phyloP scores from a whole-genome alignment of 1,284 basidiomycete species.

The Ustilago nuda region DNA sequence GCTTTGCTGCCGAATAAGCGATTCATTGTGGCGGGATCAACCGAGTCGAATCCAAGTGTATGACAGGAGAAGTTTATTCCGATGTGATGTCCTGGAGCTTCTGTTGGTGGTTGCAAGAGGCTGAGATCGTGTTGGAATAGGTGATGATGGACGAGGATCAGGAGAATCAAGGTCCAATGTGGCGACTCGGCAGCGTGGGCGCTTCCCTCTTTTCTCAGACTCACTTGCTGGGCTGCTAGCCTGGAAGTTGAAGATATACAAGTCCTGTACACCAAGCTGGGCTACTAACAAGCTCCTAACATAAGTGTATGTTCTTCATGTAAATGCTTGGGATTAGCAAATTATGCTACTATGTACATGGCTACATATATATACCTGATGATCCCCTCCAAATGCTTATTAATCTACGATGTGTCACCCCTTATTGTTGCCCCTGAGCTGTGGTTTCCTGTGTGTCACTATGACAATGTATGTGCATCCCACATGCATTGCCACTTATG shows the following conservation, averaged over 20 bases:
- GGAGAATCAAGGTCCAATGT: conserved; percentile 10
- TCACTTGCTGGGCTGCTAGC: not conserved
- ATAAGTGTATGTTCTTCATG: no score
- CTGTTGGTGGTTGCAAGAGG: not conserved
- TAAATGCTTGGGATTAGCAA: no score
- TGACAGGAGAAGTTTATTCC: not conserved
- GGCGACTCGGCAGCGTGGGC: not conserved
- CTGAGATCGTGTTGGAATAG: not conserved
- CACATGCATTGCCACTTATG: no score
- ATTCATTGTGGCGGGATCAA: conserved; percentile 64
- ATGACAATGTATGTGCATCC: no score
- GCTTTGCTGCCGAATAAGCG: conserved; percentile 70
- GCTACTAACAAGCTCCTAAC: no score
- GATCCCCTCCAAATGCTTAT: no score
- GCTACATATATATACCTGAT: no score
- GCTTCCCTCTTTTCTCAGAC: not conserved
- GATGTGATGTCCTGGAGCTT: not conserved
- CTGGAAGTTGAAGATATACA: no score
- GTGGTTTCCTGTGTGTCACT: no score
- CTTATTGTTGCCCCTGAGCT: no score
- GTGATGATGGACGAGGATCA: conserved; percentile 9
- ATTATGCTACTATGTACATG: not conserved
- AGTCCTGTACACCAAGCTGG: no score
- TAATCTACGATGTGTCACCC: no score
- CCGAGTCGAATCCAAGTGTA: not conserved